Conservation (phyloP, 2,329 filamentous ascomycete genomes). For the Fusarium napiforme region DNA sequence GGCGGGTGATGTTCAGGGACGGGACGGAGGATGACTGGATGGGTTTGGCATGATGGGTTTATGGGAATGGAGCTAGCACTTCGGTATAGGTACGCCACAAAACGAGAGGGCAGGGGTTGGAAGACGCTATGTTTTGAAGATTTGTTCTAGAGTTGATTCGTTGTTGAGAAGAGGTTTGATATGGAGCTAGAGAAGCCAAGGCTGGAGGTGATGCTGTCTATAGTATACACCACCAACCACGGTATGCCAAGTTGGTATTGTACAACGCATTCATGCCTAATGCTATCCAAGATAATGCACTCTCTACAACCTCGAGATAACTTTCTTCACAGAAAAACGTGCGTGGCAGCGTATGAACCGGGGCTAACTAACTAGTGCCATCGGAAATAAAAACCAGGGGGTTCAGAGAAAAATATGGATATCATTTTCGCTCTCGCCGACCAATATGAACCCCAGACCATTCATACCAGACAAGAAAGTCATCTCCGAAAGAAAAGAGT, state of each 20-base stretch:
- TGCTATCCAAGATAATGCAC: background rate
- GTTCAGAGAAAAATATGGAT: conserved; percentile 18
- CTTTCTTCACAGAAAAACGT: background rate
- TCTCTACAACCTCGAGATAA: background rate
- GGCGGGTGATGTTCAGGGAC: conserved; percentile 29
- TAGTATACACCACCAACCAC: background rate
- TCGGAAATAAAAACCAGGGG: conserved; percentile 35
- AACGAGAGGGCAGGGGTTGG: background rate
- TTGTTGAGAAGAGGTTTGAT: background rate
- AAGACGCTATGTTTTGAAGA: conserved; percentile 6
- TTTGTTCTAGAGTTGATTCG: conserved; percentile 1
- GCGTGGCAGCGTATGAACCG: conserved; percentile 9
- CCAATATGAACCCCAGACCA: conserved; percentile 1
- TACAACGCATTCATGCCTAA: background rate
- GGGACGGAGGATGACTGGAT: conserved; percentile 11
- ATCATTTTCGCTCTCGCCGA: background rate
- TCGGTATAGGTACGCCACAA: background rate
- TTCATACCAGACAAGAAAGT: background rate
- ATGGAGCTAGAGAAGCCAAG: background rate
- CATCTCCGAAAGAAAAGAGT: too few relatives aligned
- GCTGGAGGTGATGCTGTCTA: background rate
- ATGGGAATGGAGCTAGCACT: background rate
- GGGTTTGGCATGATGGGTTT: conserved; percentile 1
- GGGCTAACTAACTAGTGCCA: conserved; percentile 10
- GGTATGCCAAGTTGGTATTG: background rate